Evolutionary conservation across 2,329 filamentous ascomycete genomes (phyloP).

Genomic region (Nemania serpens): DNA sequence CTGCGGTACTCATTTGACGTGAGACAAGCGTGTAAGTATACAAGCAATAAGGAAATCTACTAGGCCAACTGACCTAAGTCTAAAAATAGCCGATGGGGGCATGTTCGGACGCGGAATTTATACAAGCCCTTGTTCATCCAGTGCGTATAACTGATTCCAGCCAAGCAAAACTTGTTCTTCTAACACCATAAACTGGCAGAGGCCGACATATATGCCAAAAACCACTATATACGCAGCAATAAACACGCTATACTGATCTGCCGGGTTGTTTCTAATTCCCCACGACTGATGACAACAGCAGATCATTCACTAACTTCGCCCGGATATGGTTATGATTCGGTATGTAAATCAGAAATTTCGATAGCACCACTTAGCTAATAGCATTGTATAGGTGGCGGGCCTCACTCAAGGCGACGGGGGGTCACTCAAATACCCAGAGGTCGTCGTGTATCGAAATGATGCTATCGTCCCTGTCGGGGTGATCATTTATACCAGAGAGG

Average conservation of each 20-base stretch:
- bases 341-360: not conserved
- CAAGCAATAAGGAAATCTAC: not conserved
- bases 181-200: conserved; percentile 3
- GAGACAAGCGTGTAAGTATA: not conserved
- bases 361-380: not conserved
- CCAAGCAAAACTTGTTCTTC: not conserved
- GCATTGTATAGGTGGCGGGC: not conserved
- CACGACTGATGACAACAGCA: not conserved
- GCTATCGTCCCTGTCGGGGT: conserved; percentile 1
- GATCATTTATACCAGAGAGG: conserved; percentile 5
- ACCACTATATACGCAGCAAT: not conserved
- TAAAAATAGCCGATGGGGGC: not conserved
- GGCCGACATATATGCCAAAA: conserved; percentile 1
- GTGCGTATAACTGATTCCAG: not conserved
- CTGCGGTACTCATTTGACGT: not conserved
- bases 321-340: not conserved
- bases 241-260: conserved; percentile 6
- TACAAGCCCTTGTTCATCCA: conserved; percentile 3
- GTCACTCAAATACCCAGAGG: not conserved
- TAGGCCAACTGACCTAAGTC: not conserved
- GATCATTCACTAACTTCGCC: not conserved
- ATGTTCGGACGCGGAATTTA: conserved; percentile 9
- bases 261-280: not conserved
- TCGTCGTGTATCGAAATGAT: conserved; percentile 8
- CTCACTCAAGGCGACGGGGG: not conserved